Evolutionary conservation across 2,329 filamentous ascomycete genomes (phyloP), one percentile per base, ranked within the genome.

Genomic region (Colletotrichum sp.): DNA sequence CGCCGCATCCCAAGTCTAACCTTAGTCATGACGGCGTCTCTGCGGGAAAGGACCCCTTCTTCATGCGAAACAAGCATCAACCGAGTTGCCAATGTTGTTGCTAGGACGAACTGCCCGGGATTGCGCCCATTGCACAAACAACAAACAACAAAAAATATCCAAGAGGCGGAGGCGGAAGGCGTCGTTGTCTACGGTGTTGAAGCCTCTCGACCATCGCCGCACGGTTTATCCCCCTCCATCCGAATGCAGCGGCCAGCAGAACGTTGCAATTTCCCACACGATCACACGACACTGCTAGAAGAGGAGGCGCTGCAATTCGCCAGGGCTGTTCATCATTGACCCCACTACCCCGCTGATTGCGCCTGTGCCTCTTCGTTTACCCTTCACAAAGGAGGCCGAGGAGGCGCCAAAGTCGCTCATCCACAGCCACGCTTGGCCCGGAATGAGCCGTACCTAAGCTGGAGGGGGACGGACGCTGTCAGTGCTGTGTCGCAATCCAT

Each of bases 321-420:
- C 28, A 18, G 60, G n/a, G 24, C 34, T 8, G 16, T 21, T 18
- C 26, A 21, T 64, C 26, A 8, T 30, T 30, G 39, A 55, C 75
- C 71, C 75, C 75, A 67, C 75, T 66, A 71, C 75, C 71, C 75
- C 75, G 67, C 75, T 21, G 71, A 55, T 69, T 69, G 68, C 68
- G 30, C 62, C 72, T 63, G 59, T 73, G 49, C 57, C 64, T 73
- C 64, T 76, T 69, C 49, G 30, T 65, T 59, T 59, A 60, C 34
- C 24, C n/a, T 69, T 30, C 70, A 65, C 70, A 73, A 68, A 76
- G 73, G 34, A 65, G 34, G 30, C 72, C 60, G 32, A 69, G 55
- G 64, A 15, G 71, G 44, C 71, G 70, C 65, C 71, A 39, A 36
- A 57, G 52, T 59, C 52, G 52, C 52, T 72, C 72, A 26, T 52